Evolutionary conservation across 31 red algal species (phyloP), one percentile per base, ranked within the genome.

Genomic region (Asparagopsis taxiformis): DNA sequence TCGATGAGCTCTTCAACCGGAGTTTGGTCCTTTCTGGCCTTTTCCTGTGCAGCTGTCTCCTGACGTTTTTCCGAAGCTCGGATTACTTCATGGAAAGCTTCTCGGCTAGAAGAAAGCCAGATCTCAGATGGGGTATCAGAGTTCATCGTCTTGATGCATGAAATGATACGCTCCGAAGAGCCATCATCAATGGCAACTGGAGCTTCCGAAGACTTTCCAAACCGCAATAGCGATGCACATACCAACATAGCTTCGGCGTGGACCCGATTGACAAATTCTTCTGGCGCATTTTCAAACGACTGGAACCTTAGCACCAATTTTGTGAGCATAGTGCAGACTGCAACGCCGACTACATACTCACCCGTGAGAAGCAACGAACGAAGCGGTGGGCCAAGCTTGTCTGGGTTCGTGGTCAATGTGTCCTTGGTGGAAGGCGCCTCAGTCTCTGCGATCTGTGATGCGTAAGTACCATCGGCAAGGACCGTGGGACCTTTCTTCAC

Each of bases 381-480:
- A 71, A 97, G 58, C 19, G 88, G 35, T 0, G 94, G 89, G 0
- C 69, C 82, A 23, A 55, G 52, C 26, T 58, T 73, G 1, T 68
- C 39, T 26, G 17, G 25, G 3, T 59, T n/a, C n/a, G n/a, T 28
- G 56, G 72, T n/a, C 3, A 53, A 29, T 0, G 22, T 53, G 30
- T 54, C 53, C 0, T 32, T 37, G 1, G 31, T 63, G 8, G 34
- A 52, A 37, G 68, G 37, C 3, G 52, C 57, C 59, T 51, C 66
- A 8, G 83, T 79, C 43, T 69, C 65, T 29, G 78, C 83, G 9
- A 72, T 84, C 37, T 97, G 88, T 13, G 94, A 77, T 15, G 94
- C 94, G 48, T 97, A 97, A 11, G 94, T 97, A 17, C 94, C 94
- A 66, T 97, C 94, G 19, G 84, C 72, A 53, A 97, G 74, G 1